Percentiles rank a stretch among this genome's conserved stretches.
Evolutionary conservation across 1,284 basidiomycete genomes (phyloP).

Genomic region (Austropuccinia psidii): DNA sequence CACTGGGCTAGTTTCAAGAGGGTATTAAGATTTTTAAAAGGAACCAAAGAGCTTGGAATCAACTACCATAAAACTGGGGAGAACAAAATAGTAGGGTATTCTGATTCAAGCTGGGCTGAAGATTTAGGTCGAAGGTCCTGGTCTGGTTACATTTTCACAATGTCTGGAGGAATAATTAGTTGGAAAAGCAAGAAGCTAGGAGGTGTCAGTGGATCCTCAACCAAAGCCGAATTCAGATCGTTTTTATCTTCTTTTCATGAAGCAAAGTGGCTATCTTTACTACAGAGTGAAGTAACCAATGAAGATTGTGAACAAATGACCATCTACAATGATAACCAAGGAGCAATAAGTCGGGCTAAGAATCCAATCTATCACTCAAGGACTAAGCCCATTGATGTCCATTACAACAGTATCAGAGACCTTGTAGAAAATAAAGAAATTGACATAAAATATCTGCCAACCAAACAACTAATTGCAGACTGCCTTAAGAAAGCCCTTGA

Average conservation of each 20-base stretch:
- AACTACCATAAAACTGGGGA: neutral
- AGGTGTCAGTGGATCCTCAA: slow-evolving; percentile 13
- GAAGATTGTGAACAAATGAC: neutral
- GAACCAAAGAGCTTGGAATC: slow-evolving; percentile 3
- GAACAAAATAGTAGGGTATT: slow-evolving; percentile 5
- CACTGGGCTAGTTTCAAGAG: slow-evolving; percentile 23
- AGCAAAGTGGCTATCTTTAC: slow-evolving; percentile 24
- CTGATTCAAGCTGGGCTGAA: slow-evolving; percentile 31
- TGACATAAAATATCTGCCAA: neutral
- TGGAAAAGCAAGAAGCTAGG: slow-evolving; percentile 19
- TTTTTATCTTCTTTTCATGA: slow-evolving; percentile 8
- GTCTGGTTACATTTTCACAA: too few species aligned
- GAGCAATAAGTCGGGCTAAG: neutral
- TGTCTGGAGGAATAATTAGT: too few species aligned
- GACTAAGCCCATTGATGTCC: neutral
- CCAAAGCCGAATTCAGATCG: slow-evolving; percentile 13
- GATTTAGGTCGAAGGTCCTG: too few species aligned
- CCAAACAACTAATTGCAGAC: slow-evolving; percentile 17
- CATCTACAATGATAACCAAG: slow-evolving; percentile 17
- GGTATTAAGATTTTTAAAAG: slow-evolving; percentile 25
- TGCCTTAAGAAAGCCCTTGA: slow-evolving; percentile 24
- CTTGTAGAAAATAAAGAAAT: slow-evolving; percentile 18
- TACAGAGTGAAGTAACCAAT: neutral
- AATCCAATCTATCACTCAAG: slow-evolving; percentile 16
- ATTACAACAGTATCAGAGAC: slow-evolving; percentile 12